phyloP scores from a whole-genome alignment of 192 early-diverging fungal genomes.

The Mortierella alpina region DNA sequence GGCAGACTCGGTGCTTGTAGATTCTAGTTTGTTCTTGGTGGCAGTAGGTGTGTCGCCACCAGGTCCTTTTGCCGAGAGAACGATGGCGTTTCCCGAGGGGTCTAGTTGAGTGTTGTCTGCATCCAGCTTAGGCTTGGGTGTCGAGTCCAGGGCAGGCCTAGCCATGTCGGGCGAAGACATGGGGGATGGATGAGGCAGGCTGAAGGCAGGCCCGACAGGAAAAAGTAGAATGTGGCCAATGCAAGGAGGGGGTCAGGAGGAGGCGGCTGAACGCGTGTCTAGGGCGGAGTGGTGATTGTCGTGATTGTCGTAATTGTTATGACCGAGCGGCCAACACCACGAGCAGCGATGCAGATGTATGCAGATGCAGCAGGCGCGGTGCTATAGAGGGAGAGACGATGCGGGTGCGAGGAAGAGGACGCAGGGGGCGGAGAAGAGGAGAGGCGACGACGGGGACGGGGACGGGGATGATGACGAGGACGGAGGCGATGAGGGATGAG shows the following conservation, averaged over 20 bases:
- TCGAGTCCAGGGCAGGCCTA: background rate
- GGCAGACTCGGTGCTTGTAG: background rate
- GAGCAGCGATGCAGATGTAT: too few relatives aligned
- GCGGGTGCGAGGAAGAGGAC: too few relatives aligned
- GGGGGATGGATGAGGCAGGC: background rate
- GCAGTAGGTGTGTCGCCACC: background rate
- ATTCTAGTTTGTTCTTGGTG: background rate
- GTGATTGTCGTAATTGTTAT: too few relatives aligned
- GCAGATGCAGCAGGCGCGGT: too few relatives aligned
- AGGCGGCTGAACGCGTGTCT: background rate
- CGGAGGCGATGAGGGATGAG: too few relatives aligned
- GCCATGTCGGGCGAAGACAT: conserved; percentile 40
- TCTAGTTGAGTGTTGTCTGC: background rate
- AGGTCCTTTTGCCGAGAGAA: background rate
- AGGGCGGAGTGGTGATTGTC: too few relatives aligned
- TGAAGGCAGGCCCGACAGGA: too few relatives aligned
- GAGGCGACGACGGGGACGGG: too few relatives aligned
- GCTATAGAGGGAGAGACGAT: too few relatives aligned
- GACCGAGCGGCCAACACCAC: too few relatives aligned
- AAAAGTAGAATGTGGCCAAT: background rate
- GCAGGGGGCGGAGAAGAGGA: too few relatives aligned
- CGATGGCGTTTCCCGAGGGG: background rate
- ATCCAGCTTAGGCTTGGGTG: background rate
- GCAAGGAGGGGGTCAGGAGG: background rate
- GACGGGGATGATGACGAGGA: too few relatives aligned